Evolutionary conservation across 805 yeast species (phyloP).

Genomic region (Zygosaccharomyces gambellarensis): DNA sequence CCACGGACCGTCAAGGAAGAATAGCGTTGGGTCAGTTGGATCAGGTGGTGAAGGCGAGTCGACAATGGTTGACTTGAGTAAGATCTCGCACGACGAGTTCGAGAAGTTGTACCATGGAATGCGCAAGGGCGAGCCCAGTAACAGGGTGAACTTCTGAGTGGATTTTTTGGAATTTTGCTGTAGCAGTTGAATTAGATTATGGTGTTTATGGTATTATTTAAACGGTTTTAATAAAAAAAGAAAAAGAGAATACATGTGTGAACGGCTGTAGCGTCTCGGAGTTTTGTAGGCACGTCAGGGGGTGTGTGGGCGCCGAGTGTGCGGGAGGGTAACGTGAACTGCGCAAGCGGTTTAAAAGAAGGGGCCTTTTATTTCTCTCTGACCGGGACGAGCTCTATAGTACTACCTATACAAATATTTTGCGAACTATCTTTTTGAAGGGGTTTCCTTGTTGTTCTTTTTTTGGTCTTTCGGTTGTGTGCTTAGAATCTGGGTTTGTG

Average conservation of each 20-base stretch:
- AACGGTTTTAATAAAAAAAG: too few species aligned
- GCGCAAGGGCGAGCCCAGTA: slow-evolving; percentile 21
- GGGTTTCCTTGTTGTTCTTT: not conserved
- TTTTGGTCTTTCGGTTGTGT: not conserved
- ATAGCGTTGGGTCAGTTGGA: not conserved
- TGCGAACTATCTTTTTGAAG: not conserved
- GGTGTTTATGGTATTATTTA: too few species aligned
- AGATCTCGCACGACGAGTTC: slow-evolving; percentile 17
- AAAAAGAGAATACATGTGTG: too few species aligned
- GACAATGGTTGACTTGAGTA: slow-evolving; percentile 15
- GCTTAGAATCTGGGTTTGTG: not conserved
- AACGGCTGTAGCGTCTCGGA: too few species aligned
- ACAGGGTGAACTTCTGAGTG: slow-evolving; percentile 17
- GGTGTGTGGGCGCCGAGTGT: too few species aligned
- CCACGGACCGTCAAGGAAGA: slow-evolving; percentile 8
- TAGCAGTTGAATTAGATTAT: too few species aligned
- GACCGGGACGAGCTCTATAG: not conserved
- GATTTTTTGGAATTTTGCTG: too few species aligned
- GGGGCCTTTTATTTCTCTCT: too few species aligned
- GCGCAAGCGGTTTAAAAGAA: too few species aligned
- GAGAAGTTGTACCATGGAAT: slow-evolving; percentile 12
- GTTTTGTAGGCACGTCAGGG: too few species aligned
- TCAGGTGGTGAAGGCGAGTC: slow-evolving; percentile 2
- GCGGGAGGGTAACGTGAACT: too few species aligned
- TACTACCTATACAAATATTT: not conserved